Percentiles rank a stretch among this genome's conserved stretches.
Evolutionary conservation across 192 early-diverging fungal genomes (phyloP).

Genomic region (Umbelopsis sp.): DNA sequence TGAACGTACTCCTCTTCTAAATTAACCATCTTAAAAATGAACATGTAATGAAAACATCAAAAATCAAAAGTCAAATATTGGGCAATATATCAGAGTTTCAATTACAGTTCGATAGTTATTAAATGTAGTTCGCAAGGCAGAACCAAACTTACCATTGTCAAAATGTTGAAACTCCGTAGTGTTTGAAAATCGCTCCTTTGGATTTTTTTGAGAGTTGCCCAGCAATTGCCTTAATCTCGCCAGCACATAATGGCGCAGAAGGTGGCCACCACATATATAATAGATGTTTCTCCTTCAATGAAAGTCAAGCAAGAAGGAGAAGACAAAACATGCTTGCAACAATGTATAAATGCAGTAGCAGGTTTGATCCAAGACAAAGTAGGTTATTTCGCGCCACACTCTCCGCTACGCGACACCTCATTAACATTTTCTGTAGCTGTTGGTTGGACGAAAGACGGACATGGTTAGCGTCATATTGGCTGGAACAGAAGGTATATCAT

Average conservation of each 20-base stretch:
- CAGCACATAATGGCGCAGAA: constrained; percentile 44
- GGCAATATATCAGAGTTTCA: too few species aligned
- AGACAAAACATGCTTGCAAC: constrained; percentile 31
- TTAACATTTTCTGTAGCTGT: constrained; percentile 48
- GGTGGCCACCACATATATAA: constrained; percentile 49
- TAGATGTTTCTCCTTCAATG: constrained; percentile 56
- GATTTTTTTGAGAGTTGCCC: too few species aligned
- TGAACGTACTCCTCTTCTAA: constrained; percentile 7
- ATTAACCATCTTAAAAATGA: neutral
- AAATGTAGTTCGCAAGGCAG: too few species aligned
- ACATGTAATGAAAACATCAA: neutral
- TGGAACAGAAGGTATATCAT: constrained; percentile 54
- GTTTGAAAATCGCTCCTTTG: neutral
- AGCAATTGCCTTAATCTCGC: neutral
- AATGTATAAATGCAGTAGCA: constrained; percentile 5
- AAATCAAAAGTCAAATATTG: too few species aligned
- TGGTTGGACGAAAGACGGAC: constrained; percentile 67
- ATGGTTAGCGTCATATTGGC: constrained; percentile 56
- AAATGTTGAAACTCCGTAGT: too few species aligned
- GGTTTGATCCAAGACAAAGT: constrained; percentile 27
- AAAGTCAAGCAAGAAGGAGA: constrained; percentile 25
- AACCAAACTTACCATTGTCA: too few species aligned
- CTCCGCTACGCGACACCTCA: neutral
- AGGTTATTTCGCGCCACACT: neutral
- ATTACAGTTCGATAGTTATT: too few species aligned